phyloP scores from a whole-genome alignment of 139 green algal genomes.

The Nannochloris sp. region DNA sequence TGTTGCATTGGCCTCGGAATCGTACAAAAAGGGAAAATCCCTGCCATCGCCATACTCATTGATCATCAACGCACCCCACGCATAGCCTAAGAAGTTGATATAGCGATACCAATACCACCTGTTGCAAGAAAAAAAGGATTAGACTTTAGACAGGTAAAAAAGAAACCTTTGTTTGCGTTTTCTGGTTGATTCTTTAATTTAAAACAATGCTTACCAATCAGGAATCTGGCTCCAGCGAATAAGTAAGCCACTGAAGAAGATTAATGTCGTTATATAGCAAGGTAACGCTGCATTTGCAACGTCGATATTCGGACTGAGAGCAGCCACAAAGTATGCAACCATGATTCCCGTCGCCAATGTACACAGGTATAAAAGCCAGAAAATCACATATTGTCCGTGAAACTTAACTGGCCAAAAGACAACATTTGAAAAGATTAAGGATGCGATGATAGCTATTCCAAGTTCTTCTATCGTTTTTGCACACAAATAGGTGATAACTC shows the following conservation, averaged over 20 bases:
- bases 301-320: conserved; percentile 68
- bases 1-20: not conserved
- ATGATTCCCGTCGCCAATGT: conserved; percentile 46
- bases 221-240: conserved; percentile 46
- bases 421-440: conserved; percentile 19
- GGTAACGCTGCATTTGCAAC: conserved; percentile 8
- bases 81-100: conserved; percentile 21
- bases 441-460: conserved; percentile 14
- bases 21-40: not conserved
- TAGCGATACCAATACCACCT: conserved; percentile 14
- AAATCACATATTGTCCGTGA: conserved; percentile 46
- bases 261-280: conserved; percentile 32
- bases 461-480: conserved; percentile 67
- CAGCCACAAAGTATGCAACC: conserved; percentile 59
- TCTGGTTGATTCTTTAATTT: not conserved
- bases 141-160: not conserved
- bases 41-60: conserved; percentile 46
- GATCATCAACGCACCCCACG: conserved; percentile 21
- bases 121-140: not conserved
- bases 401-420: conserved; percentile 51
- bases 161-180: not conserved
- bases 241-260: conserved; percentile 45
- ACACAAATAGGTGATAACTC: conserved; percentile 63
- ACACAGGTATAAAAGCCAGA: conserved; percentile 49
- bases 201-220: not conserved